Percentiles rank a stretch among this genome's conserved stretches.
phyloP scores from a whole-genome alignment of 306 rosid genomes.

The Prunus kanzakura region DNA sequence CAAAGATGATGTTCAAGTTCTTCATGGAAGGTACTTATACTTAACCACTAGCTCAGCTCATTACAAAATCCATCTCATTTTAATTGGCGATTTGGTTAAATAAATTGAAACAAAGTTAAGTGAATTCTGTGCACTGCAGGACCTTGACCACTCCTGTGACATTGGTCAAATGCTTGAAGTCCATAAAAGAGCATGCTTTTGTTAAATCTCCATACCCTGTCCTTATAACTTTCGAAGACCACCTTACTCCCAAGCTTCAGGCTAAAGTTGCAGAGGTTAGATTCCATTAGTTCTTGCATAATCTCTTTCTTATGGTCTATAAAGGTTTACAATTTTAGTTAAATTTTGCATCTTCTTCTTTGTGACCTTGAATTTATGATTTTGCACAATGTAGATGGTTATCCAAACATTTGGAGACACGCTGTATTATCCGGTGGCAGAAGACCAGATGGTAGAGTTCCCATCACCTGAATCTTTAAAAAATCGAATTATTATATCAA shows the following conservation, averaged over 20 bases:
- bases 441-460: constrained; percentile 48
- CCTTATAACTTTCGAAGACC: constrained; percentile 85
- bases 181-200: constrained; percentile 84
- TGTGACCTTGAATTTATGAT: constrained; percentile 10
- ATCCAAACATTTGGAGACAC: constrained; percentile 64
- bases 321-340: neutral
- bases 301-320: neutral
- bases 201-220: constrained; percentile 74
- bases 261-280: constrained; percentile 85
- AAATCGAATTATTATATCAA: constrained; percentile 67
- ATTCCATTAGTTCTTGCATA: neutral
- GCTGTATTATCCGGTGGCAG: constrained; percentile 60
- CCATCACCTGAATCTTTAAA: constrained; percentile 81
- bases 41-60: neutral
- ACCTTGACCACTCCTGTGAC: constrained; percentile 86
- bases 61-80: neutral
- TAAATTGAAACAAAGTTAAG: neutral
- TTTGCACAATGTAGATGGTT: constrained; percentile 50
- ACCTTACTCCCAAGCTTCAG: constrained; percentile 73
- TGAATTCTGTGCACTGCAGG: constrained; percentile 40
- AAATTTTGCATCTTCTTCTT: neutral
- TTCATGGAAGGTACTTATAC: constrained; percentile 75
- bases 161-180: constrained; percentile 71
- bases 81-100: neutral
- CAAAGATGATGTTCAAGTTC: constrained; percentile 64